Evolutionary conservation across 495 filamentous ascomycete species (phyloP).

Genomic region (Podospora appendiculata): DNA sequence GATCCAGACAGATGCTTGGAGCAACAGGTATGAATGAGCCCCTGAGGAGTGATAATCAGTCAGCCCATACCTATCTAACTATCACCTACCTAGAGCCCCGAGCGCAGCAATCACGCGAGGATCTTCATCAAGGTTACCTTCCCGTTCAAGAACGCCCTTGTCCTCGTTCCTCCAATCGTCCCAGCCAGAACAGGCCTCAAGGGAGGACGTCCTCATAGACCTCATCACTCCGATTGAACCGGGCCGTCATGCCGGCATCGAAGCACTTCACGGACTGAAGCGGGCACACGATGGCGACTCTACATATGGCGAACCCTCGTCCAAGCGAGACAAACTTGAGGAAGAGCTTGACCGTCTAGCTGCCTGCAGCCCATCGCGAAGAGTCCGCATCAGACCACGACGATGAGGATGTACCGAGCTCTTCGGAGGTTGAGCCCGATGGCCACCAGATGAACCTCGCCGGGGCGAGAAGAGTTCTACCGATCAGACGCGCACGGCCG

Average conservation of each 20-base stretch:
- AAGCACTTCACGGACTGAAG: conserved; percentile 10
- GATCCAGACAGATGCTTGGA: conserved; percentile 15
- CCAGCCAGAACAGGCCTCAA: conserved; percentile 8
- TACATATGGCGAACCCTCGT: conserved; percentile 7
- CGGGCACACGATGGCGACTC: conserved; percentile 13
- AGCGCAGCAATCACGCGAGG: conserved; percentile 1
- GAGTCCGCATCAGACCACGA: background rate
- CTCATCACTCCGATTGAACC: conserved; percentile 13
- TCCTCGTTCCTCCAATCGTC: conserved; percentile 2
- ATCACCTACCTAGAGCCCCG: background rate
- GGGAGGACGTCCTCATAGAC: conserved; percentile 17
- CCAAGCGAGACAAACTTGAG: conserved; percentile 22
- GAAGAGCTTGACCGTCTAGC: conserved; percentile 18
- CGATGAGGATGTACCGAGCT: background rate
- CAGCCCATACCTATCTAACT: background rate
- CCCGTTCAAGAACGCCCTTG: conserved; percentile 5
- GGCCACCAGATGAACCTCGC: background rate
- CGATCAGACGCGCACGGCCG: background rate
- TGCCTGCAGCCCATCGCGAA: background rate
- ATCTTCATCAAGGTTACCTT: conserved; percentile 4
- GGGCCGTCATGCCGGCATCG: background rate
- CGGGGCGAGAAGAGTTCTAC: background rate
- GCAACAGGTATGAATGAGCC: conserved; percentile 12
- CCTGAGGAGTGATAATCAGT: background rate
- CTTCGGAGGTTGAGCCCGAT: background rate